Base-by-base conservation (phyloP, 139 green algal genomes). In the Micractinium conductrix region DNA sequence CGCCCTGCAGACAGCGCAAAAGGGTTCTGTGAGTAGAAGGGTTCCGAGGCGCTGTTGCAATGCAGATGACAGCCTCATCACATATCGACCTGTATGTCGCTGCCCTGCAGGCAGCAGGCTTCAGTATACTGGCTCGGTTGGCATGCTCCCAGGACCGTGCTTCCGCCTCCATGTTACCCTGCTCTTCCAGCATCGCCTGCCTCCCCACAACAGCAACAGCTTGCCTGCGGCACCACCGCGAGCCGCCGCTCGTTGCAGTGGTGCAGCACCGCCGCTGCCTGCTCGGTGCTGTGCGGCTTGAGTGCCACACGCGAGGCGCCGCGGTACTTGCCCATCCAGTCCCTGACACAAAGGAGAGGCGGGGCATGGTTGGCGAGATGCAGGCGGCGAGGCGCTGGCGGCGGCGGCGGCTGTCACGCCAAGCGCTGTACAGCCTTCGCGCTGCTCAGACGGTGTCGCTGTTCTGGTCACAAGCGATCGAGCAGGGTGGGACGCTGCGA, bases 281-380 rank as follows among this genome's bases (percentile, higher is more conserved):
- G 90, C n/a, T 92, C 48, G 0, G 90, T 93, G 37, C 78, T 94
- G 12, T 75, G 69, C 0, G 95, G 94, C 55, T 87, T 85, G 28
- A 98, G 88, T 1, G 88, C 92, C 3, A 96, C 37, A 0, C 37
- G 81, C 26, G 83, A 90, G 21, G 79, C 58, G 4, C 96, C 96
- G 8, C 79, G 22, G 81, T 98, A 99, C 84, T 97, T 98, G 38
- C 89, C 82, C 90, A 96, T 96, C 96, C 96, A 99, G 87, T 99
- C 96, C 60, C 88, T 94, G 2, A 50, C 35, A 68, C 30, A 5
- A 17, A 8, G 22, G 8, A 12, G 2, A 48, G 40, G 44, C 58
- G 21, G 79, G 14, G 37, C 16, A 22, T 44, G 6, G 16, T 21
- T 21, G 19, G 40, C 17, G 16, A 28, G 45, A 42, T 38, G 12